A percentile compares a stretch with the other conserved stretches of the same genome.
phyloP scores from a whole-genome alignment of 176 grass and related monocot genomes.

The Aegilops sharonensis region DNA sequence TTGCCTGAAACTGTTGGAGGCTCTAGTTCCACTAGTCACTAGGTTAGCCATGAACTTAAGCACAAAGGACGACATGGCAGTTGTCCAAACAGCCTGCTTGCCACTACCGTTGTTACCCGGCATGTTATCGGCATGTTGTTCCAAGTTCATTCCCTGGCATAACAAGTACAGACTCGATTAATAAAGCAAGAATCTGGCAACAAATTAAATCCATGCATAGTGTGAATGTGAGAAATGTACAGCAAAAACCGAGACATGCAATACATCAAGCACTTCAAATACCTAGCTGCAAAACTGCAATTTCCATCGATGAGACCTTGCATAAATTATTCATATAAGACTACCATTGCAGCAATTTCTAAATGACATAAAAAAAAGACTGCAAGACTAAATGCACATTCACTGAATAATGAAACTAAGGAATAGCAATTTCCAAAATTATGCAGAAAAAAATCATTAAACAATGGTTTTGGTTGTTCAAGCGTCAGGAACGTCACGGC shows the following conservation, averaged over 20 bases:
- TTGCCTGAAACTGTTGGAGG: neutral
- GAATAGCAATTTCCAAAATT: neutral
- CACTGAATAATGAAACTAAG: neutral
- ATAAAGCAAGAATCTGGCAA: neutral
- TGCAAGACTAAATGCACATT: neutral
- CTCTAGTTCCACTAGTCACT: neutral
- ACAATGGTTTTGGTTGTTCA: neutral
- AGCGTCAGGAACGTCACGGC: neutral
- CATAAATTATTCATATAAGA: too few relatives aligned
- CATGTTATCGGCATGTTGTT: neutral
- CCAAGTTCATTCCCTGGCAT: neutral
- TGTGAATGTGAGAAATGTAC: neutral
- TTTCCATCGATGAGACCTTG: neutral
- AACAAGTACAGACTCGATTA: neutral
- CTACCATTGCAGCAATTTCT: neutral
- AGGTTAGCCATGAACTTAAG: conserved; percentile 1
- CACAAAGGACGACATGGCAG: neutral
- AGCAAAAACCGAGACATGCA: neutral
- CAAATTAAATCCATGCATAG: neutral
- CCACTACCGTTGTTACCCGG: neutral
- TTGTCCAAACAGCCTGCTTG: conserved; percentile 10
- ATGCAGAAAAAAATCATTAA: neutral
- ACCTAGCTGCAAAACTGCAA: neutral
- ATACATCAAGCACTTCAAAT: neutral
- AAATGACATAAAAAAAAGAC: neutral